Conservation (phyloP, 2,329 filamentous ascomycete species). For the Arthrinium puccinioides region DNA sequence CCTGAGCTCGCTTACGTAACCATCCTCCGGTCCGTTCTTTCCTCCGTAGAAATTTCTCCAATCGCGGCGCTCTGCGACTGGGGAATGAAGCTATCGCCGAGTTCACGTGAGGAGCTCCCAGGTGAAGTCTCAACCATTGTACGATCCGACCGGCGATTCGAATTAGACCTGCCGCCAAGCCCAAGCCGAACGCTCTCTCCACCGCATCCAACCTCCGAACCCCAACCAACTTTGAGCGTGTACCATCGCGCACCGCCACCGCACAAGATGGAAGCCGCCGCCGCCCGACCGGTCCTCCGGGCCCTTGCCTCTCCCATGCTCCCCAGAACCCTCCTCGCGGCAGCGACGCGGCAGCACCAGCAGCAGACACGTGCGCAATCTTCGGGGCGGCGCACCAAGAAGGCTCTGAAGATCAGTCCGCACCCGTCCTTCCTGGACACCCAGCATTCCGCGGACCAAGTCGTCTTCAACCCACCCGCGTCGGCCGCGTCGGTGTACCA, state of each 20-base stretch:
- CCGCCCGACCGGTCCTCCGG: conserved; percentile 26
- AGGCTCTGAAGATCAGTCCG: conserved; percentile 50
- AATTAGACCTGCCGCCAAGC: not conserved
- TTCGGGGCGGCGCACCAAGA: conserved; percentile 46
- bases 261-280: conserved; percentile 5
- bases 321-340: no score
- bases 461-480: conserved; percentile 52
- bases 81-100: no score
- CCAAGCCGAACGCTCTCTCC: no score
- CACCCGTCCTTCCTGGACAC: conserved; percentile 49
- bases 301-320: conserved; percentile 2
- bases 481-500: conserved; percentile 50
- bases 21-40: no score
- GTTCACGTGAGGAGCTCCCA: no score
- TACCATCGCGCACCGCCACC: no score
- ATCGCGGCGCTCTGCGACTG: no score
- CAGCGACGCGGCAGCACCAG: conserved; percentile 10
- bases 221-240: not conserved
- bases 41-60: no score
- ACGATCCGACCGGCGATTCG: no score
- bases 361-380: conserved; percentile 24
- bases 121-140: no score
- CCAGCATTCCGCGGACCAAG: conserved; percentile 24
- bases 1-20: no score
- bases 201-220: not conserved